phyloP scores from a whole-genome alignment of 2,329 filamentous ascomycete genomes.

The Ascochyta pisi region DNA sequence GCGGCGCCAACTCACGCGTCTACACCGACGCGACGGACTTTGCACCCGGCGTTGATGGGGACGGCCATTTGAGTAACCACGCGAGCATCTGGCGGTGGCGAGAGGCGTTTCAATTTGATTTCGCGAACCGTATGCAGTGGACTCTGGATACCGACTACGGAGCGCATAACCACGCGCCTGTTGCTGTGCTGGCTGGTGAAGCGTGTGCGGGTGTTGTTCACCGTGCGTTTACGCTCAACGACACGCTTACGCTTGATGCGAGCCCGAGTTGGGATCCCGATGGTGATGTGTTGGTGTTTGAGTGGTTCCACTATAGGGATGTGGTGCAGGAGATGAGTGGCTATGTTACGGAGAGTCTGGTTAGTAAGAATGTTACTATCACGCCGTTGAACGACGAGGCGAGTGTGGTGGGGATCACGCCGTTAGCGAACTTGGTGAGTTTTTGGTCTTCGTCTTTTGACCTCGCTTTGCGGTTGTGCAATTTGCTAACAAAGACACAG shows the following conservation, averaged over 20 bases:
- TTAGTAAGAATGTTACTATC: no score
- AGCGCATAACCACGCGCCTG: slow-evolving; percentile 23
- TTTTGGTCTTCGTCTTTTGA: no score
- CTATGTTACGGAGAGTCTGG: no score
- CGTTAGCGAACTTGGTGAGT: no score
- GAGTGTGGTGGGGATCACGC: no score
- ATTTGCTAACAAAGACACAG: no score
- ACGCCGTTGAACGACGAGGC: no score
- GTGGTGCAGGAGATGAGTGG: no score
- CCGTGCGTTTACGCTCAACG: slow-evolving; percentile 8
- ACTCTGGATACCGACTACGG: slow-evolving; percentile 20
- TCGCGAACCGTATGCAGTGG: slow-evolving; percentile 54
- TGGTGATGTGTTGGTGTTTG: slow-evolving; percentile 19
- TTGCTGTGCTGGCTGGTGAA: slow-evolving; percentile 22
- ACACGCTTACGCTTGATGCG: slow-evolving; percentile 21
- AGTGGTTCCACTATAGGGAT: slow-evolving; percentile 15
- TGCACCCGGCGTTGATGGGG: slow-evolving; percentile 44
- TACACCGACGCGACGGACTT: slow-evolving; percentile 33
- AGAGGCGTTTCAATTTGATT: slow-evolving; percentile 52
- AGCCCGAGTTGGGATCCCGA: slow-evolving; percentile 27
- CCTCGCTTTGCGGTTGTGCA: no score
- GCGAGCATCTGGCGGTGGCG: slow-evolving; percentile 55
- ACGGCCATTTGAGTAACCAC: slow-evolving; percentile 32
- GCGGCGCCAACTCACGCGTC: slow-evolving; percentile 37
- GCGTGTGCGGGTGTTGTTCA: slow-evolving; percentile 6